Evolutionary conservation across 441 rosid genomes (phyloP).

Genomic region (Euphorbia schlechtendalii): DNA sequence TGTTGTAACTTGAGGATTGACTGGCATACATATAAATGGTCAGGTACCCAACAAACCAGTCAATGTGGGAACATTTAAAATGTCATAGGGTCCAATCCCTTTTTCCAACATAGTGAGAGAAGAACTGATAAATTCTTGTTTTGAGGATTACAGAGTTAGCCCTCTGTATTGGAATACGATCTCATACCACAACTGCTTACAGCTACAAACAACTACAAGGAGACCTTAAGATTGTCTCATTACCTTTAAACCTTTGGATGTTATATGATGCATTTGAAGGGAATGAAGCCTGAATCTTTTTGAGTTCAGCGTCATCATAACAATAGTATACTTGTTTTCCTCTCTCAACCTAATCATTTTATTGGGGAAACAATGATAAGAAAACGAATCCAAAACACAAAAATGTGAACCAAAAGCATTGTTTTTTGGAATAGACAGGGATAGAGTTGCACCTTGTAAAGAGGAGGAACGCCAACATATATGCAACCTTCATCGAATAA

Average conservation of each 20-base stretch:
- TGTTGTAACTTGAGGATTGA: not conserved
- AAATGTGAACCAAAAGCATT: not conserved
- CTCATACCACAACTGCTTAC: not conserved
- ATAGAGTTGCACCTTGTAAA: slow-evolving; percentile 62
- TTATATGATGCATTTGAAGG: slow-evolving; percentile 72
- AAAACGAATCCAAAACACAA: not conserved
- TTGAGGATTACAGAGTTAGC: not conserved
- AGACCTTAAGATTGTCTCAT: no score
- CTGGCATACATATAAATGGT: no score
- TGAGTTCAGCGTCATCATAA: slow-evolving; percentile 59
- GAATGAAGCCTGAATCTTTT: slow-evolving; percentile 44
- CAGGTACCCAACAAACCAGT: no score
- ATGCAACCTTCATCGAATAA: slow-evolving; percentile 87
- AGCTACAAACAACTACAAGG: not conserved
- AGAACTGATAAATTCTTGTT: not conserved
- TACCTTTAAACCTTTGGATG: slow-evolving; percentile 93
- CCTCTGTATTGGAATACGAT: not conserved
- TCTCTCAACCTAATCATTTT: slow-evolving; percentile 64
- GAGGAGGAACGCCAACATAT: slow-evolving; percentile 95
- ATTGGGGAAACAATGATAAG: slow-evolving; percentile 8
- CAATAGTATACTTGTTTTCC: slow-evolving; percentile 70
- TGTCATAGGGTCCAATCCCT: not conserved
- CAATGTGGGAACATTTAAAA: not conserved
- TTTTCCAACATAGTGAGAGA: not conserved
- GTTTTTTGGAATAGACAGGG: slow-evolving; percentile 11